Evolutionary conservation across 2,329 filamentous ascomycete genomes (phyloP).

Genomic region (Pyrenophora teres): DNA sequence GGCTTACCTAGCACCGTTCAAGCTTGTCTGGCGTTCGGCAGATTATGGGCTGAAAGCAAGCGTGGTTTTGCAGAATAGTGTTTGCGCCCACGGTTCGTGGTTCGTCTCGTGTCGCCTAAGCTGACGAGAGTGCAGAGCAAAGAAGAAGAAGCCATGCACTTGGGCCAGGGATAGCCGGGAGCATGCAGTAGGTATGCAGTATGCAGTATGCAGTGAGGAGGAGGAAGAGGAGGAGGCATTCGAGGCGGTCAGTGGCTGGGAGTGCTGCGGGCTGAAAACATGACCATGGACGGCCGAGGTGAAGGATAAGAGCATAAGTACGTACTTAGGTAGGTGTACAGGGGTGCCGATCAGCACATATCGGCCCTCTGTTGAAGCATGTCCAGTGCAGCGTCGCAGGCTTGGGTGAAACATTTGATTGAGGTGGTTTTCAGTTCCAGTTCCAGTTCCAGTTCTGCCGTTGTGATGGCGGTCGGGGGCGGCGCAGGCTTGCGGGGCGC

Average conservation of each 20-base stretch:
- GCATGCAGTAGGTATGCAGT: constrained; percentile 3
- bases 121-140: constrained; percentile 10
- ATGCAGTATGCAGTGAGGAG: too few relatives aligned
- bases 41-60: constrained; percentile 7
- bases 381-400: background rate
- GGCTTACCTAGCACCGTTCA: background rate
- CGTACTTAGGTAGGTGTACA: too few relatives aligned
- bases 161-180: constrained; percentile 6
- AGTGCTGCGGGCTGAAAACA: too few relatives aligned
- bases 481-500: constrained; percentile 11
- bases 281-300: too few relatives aligned
- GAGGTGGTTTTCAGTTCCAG: background rate
- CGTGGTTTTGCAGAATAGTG: constrained; percentile 3
- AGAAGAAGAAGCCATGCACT: constrained; percentile 3
- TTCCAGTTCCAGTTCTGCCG: constrained; percentile 1
- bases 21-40: background rate
- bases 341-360: too few relatives aligned
- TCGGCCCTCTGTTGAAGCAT: too few relatives aligned
- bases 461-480: constrained; percentile 8
- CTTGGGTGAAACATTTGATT: too few relatives aligned
- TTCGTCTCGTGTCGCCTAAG: constrained; percentile 13
- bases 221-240: too few relatives aligned
- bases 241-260: constrained; percentile 9
- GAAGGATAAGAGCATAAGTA: too few relatives aligned
- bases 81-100: constrained; percentile 1